Evolutionary conservation across 352 stramenopile genomes (phyloP).

Genomic region (Albugo candida): DNA sequence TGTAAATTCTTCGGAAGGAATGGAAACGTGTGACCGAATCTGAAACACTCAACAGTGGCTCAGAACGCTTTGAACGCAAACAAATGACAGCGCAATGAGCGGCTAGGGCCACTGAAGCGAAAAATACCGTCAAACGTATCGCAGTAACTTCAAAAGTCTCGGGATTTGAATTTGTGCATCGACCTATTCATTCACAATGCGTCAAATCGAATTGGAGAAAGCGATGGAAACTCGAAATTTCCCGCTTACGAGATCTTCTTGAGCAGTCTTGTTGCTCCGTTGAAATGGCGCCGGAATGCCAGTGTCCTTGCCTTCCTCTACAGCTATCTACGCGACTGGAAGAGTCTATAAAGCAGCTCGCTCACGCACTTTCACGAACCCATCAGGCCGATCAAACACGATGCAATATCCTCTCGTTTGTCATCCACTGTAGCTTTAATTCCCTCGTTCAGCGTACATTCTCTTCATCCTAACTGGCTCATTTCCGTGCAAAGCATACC

Average conservation of each 20-base stretch:
- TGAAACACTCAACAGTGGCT: slow-evolving; percentile 26
- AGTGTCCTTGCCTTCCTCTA: neutral
- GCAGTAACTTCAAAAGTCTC: neutral
- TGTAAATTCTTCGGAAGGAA: slow-evolving; percentile 41
- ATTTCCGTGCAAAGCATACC: slow-evolving; percentile 81
- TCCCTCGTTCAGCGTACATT: slow-evolving; percentile 19
- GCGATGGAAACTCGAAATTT: no score
- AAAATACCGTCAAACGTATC: slow-evolving; percentile 22
- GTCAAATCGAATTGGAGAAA: no score
- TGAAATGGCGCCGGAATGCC: neutral
- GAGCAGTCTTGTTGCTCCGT: no score
- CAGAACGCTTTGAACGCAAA: slow-evolving; percentile 48
- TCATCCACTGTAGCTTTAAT: slow-evolving; percentile 30
- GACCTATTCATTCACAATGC: neutral
- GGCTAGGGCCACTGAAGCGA: slow-evolving; percentile 26
- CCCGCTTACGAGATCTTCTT: no score
- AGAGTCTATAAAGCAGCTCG: slow-evolving; percentile 14
- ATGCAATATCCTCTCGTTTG: slow-evolving; percentile 35
- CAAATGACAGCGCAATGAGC: slow-evolving; percentile 47
- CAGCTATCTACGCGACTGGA: neutral
- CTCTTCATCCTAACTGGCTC: slow-evolving; percentile 59
- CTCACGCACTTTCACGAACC: slow-evolving; percentile 46
- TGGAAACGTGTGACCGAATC: slow-evolving; percentile 22
- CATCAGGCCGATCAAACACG: slow-evolving; percentile 36
- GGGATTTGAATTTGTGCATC: neutral